Conservation (phyloP, 2,329 filamentous ascomycete species). For the Colletotrichum sp. region DNA sequence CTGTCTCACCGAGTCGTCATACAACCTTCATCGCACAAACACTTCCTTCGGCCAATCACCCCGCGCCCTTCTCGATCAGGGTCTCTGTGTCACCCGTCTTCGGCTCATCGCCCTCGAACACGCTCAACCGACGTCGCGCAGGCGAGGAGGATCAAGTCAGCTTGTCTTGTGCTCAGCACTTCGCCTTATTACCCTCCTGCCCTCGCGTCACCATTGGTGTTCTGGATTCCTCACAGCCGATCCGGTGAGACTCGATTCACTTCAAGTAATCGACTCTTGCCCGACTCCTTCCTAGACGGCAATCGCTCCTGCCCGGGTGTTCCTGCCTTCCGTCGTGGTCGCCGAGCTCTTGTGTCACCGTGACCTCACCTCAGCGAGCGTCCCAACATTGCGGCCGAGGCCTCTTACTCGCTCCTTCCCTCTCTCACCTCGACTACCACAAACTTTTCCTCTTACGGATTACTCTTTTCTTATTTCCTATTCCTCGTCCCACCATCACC, state of each 20-base stretch:
- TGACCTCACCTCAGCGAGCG: neutral
- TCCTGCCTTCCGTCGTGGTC: conserved; percentile 10
- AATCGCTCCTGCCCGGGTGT: neutral
- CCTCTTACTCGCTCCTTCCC: neutral
- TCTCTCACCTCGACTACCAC: neutral
- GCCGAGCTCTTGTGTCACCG: conserved; percentile 6
- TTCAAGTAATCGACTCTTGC: neutral
- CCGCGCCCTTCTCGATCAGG: conserved; percentile 1
- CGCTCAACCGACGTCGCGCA: conserved; percentile 4
- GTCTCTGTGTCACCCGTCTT: neutral
- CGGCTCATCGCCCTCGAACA: neutral
- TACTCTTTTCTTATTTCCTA: neutral
- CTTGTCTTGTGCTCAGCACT: neutral
- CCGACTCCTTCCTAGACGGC: neutral
- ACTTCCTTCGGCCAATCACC: neutral
- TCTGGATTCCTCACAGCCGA: neutral
- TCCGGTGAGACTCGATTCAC: conserved; percentile 1
- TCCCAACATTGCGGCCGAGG: neutral
- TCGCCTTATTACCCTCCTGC: neutral
- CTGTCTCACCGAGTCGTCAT: conserved; percentile 1
- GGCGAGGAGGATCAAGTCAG: neutral
- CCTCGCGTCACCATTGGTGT: neutral
- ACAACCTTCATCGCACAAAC: conserved; percentile 11
- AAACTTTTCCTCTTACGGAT: neutral
- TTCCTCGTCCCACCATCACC: neutral